Evolutionary conservation across 768 basidiomycete genomes (phyloP), one percentile per base, ranked within the genome.

Genomic region (Mycena galericulata): DNA sequence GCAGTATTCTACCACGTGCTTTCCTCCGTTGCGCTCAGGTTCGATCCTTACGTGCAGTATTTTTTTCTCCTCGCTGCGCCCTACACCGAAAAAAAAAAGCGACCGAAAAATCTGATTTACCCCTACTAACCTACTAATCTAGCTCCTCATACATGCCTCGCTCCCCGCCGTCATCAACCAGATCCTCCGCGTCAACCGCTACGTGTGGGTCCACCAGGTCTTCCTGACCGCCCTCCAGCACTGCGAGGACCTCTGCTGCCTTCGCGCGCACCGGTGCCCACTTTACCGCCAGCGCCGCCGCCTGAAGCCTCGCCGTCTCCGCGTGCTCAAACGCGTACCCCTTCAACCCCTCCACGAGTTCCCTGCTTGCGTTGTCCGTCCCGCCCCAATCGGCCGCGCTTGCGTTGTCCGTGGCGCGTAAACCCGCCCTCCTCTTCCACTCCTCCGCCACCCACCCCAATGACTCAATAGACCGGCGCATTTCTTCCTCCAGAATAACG

Each of bases 401-500:
- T n/a, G n/a, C n/a, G n/a, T n/a, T n/a, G n/a, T n/a, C n/a, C n/a
- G n/a, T n/a, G n/a, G n/a, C n/a, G n/a, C n/a, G n/a, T n/a, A n/a
- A n/a, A n/a, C n/a, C n/a, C n/a, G 24, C 27, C 26, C 50, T 11
- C 22, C n/a, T 20, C 29, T 51, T 26, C 70, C 67, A 68, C 47
- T 22, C 14, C 26, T 53, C 49, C 36, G 62, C 49, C 45, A 43
- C 49, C 72, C 70, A 73, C 17, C 26, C 27, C 12, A 72, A 64
- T 50, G 62, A 79, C 26, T 12, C 57, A 6, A 72, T 22, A 1
- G 69, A 61, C 2, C 76, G 58, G 1, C 74, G 47, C 77, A 77
- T 78, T 65, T 78, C 77, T 47, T 76, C 73, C 27, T 70, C 55
- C 10, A 75, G 57, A 1, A 75, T 66, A n/a, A 62, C 40, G 6